These are phyloP conservation scores for Metschnikowia aberdeeniae DNA, from an alignment of 805 yeast genomes.

Conservation along the genomic window DNA sequence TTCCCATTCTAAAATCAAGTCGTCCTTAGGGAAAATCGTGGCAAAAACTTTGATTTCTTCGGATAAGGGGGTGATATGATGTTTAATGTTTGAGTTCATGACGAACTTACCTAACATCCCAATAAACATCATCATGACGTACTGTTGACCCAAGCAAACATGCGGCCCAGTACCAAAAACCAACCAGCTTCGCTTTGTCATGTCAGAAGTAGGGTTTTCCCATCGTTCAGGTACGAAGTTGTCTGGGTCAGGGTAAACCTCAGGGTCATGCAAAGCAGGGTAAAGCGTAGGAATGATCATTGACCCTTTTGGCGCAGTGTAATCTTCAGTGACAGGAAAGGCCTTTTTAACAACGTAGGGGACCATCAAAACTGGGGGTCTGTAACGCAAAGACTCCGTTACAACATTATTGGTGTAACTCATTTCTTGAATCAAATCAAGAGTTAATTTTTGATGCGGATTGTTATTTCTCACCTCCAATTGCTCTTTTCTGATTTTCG, in stretches of 20 bases:
- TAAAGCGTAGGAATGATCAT: constrained; percentile 95
- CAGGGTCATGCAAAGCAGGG: constrained; percentile 96
- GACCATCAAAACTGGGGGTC: constrained; percentile 98
- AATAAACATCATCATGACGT: constrained; percentile 86
- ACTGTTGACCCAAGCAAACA: constrained; percentile 90
- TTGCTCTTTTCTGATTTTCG: constrained; percentile 90
- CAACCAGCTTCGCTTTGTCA: constrained; percentile 86
- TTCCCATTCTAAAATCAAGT: constrained; percentile 73
- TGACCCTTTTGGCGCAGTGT: constrained; percentile 94
- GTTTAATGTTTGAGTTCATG: constrained; percentile 74
- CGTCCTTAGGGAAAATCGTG: constrained; percentile 96
- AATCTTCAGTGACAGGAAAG: constrained; percentile 77
- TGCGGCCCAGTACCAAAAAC: constrained; percentile 98
- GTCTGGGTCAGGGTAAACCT: constrained; percentile 92
- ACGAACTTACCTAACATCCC: constrained; percentile 90
- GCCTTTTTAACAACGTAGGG: constrained; percentile 89
- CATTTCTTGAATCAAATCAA: constrained; percentile 83
- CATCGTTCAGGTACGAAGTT: constrained; percentile 95
- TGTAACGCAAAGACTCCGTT: constrained; percentile 84
- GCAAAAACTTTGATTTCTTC: constrained; percentile 96
- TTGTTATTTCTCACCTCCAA: constrained; percentile 75
- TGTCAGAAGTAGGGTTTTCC: constrained; percentile 75
- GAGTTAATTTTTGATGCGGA: constrained; percentile 53
- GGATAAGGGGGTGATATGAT: constrained; percentile 74
- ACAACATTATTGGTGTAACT: constrained; percentile 85